Conservation (phyloP, 2,329 filamentous ascomycete genomes). For the Xylariomycetidae sp. region DNA sequence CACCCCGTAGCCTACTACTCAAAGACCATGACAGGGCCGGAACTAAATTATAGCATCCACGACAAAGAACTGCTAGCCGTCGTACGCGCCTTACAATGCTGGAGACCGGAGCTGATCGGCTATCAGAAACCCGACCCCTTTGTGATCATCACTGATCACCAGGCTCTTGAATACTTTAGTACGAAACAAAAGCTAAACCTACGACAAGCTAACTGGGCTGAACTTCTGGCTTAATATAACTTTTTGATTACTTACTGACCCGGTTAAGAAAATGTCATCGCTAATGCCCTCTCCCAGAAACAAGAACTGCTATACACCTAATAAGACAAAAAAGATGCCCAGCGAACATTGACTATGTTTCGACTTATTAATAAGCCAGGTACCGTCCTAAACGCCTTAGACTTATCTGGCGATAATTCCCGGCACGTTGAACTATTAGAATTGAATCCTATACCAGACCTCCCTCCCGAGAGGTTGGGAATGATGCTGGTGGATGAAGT, state of each 20-base stretch:
- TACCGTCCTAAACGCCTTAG: too few relatives aligned
- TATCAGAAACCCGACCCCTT: neutral
- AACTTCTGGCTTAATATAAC: neutral
- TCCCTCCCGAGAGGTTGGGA: neutral
- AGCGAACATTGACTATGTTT: neutral
- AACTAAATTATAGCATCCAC: slow-evolving; percentile 2
- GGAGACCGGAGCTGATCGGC: neutral
- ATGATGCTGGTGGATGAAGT: neutral
- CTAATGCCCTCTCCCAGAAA: neutral
- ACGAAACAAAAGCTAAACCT: slow-evolving; percentile 1
- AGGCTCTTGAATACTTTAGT: neutral
- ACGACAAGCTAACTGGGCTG: slow-evolving; percentile 1
- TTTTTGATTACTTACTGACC: too few relatives aligned
- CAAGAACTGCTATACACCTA: neutral
- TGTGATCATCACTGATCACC: neutral
- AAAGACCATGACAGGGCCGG: neutral
- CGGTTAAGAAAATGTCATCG: neutral
- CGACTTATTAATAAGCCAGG: too few relatives aligned
- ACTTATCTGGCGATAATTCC: neutral
- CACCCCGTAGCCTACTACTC: slow-evolving; percentile 1
- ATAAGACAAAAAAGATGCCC: neutral
- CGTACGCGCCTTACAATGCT: neutral
- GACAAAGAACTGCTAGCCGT: slow-evolving; percentile 4
- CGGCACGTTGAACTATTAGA: neutral
- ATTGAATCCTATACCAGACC: neutral